Conservation (phyloP, 2,329 filamentous ascomycete genomes). For the Aspergillus sergii region DNA sequence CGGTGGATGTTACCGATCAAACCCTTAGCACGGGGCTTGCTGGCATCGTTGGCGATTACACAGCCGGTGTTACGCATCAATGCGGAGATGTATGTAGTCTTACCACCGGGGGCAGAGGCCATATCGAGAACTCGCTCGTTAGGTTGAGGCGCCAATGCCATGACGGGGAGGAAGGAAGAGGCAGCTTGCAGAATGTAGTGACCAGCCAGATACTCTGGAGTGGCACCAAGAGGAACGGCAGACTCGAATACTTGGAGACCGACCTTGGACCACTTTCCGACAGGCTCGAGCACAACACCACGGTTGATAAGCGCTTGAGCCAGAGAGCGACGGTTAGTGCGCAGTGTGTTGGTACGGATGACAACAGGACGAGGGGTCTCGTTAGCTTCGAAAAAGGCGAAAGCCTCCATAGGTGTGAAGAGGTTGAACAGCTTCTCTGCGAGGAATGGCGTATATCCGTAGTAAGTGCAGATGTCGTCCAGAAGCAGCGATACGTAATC, state of each 20-base stretch:
- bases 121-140: constrained; percentile 90
- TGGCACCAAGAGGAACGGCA: constrained; percentile 83
- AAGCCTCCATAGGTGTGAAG: constrained; percentile 89
- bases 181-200: constrained; percentile 98
- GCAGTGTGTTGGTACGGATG: constrained; percentile 93
- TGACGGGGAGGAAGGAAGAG: constrained; percentile 94
- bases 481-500: constrained; percentile 88
- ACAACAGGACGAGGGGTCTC: constrained; percentile 91
- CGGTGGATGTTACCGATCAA: constrained; percentile 97
- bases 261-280: constrained; percentile 98
- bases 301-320: constrained; percentile 94
- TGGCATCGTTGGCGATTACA: constrained; percentile 95
- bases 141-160: constrained; percentile 93
- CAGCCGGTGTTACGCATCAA: constrained; percentile 97
- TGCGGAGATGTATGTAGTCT: constrained; percentile 94
- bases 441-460: constrained; percentile 92
- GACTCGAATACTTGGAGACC: constrained; percentile 96
- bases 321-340: constrained; percentile 74
- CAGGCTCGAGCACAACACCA: constrained; percentile 91
- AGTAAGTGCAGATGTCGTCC: constrained; percentile 93
- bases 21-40: constrained; percentile 91
- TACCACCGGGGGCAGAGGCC: constrained; percentile 93
- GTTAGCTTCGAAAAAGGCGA: constrained; percentile 99
- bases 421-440: constrained; percentile 93
- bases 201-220: constrained; percentile 93